phyloP scores from a whole-genome alignment of 495 filamentous ascomycete species.

The Talaromyces adpressus region DNA sequence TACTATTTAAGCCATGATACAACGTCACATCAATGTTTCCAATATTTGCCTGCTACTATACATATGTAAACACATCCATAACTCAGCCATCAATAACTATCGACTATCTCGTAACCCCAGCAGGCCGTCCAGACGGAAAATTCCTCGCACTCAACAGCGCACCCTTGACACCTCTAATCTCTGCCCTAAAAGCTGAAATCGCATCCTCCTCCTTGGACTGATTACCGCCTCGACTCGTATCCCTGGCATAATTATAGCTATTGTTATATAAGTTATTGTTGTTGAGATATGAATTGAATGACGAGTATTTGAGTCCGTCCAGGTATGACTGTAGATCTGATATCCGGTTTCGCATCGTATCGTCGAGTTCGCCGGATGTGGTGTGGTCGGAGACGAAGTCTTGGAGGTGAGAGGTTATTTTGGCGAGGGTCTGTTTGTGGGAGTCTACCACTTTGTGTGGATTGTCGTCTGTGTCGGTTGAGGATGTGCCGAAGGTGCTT shows the following conservation, averaged over 20 bases:
- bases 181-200: slow-evolving; percentile 67
- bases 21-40: neutral
- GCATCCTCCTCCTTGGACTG: slow-evolving; percentile 62
- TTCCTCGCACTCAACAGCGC: slow-evolving; percentile 75
- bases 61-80: neutral
- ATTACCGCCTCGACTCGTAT: slow-evolving; percentile 25
- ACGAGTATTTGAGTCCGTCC: slow-evolving; percentile 41
- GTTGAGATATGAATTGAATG: slow-evolving; percentile 10
- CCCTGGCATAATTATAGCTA: slow-evolving; percentile 17
- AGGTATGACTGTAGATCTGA: slow-evolving; percentile 46
- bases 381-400: slow-evolving; percentile 44
- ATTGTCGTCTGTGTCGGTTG: slow-evolving; percentile 16
- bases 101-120: slow-evolving; percentile 1
- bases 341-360: slow-evolving; percentile 34
- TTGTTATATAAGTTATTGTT: slow-evolving; percentile 7
- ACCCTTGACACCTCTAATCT: slow-evolving; percentile 91
- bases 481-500: slow-evolving; percentile 20
- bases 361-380: slow-evolving; percentile 34
- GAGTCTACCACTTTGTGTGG: slow-evolving; percentile 21
- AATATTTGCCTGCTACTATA: neutral
- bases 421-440: slow-evolving; percentile 38
- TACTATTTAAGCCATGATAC: neutral
- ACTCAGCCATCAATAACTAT: neutral
- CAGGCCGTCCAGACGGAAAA: slow-evolving; percentile 40
- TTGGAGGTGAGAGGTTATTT: slow-evolving; percentile 43